Conservation (phyloP, 73 alveolate species). For the Uronychia binucleata region DNA sequence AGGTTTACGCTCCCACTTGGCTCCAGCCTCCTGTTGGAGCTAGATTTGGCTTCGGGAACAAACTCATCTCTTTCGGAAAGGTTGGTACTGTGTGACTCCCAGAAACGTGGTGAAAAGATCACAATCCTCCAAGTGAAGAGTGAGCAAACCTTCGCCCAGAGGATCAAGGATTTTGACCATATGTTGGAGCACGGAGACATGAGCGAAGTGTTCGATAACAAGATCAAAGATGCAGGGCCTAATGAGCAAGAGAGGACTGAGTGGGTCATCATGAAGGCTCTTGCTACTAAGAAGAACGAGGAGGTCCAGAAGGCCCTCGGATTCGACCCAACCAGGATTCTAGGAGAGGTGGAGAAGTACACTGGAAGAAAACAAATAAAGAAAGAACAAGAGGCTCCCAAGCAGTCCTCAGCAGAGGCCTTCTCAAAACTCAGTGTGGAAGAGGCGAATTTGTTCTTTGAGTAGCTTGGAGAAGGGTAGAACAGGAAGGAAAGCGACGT, state of each 20-base stretch:
- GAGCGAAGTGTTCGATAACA: slow-evolving; percentile 23
- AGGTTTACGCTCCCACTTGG: slow-evolving; percentile 83
- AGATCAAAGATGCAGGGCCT: slow-evolving; percentile 21
- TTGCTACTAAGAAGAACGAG: slow-evolving; percentile 53
- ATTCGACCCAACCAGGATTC: slow-evolving; percentile 58
- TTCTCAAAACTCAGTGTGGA: slow-evolving; percentile 50
- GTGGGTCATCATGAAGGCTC: slow-evolving; percentile 53
- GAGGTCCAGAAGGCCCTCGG: slow-evolving; percentile 65
- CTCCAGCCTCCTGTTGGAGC: slow-evolving; percentile 71
- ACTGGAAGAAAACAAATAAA: slow-evolving; percentile 75
- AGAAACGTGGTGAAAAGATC: not conserved
- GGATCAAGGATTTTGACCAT: slow-evolving; percentile 33
- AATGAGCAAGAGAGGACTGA: slow-evolving; percentile 59
- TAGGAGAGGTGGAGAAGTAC: slow-evolving; percentile 74
- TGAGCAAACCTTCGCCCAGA: slow-evolving; percentile 19
- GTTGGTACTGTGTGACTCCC: not conserved
- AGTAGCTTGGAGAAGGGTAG: slow-evolving; percentile 4
- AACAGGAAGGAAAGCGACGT: slow-evolving; percentile 9
- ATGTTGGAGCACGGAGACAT: slow-evolving; percentile 4
- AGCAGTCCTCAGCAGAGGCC: not conserved
- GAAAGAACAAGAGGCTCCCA: slow-evolving; percentile 35
- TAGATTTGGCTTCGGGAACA: slow-evolving; percentile 73
- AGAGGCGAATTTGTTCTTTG: slow-evolving; percentile 26
- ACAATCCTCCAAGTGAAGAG: slow-evolving; percentile 2
- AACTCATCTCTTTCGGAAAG: slow-evolving; percentile 66